Evolutionary conservation across 306 rosid genomes (phyloP).

Genomic region (Prunus fruticosa): DNA sequence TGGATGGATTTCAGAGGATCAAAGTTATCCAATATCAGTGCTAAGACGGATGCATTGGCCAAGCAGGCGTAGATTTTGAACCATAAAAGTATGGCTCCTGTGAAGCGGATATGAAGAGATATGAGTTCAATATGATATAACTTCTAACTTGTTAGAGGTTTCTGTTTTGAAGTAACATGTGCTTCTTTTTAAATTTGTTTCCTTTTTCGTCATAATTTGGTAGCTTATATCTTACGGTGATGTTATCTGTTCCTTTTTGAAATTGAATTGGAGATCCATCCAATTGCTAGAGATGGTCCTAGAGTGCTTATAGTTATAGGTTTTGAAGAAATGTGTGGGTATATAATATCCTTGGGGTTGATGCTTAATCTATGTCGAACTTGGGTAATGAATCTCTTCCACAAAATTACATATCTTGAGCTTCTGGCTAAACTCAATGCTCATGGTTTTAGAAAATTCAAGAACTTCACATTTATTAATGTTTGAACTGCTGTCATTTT

Average conservation of each 20-base stretch:
- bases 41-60: conserved; percentile 10
- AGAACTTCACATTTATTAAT: neutral
- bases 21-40: neutral
- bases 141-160: neutral
- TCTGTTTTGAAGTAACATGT: neutral
- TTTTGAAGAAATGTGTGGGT: neutral
- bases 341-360: neutral
- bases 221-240: neutral
- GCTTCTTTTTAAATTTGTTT: neutral
- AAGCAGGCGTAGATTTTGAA: neutral
- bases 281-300: neutral
- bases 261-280: neutral
- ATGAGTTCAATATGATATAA: neutral
- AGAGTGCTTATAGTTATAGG: neutral
- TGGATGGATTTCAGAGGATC: conserved; percentile 6
- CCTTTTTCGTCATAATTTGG: neutral
- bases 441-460: neutral
- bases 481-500: conserved; percentile 1
- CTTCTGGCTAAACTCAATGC: neutral
- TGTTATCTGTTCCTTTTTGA: neutral
- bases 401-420: neutral
- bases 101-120: neutral
- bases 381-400: neutral
- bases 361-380: neutral
- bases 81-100: neutral